Percentiles rank a stretch among this genome's conserved stretches.
These are phyloP conservation scores for Coemansia sp. DNA, from an alignment of 192 early-diverging fungal species.

Conservation along the genomic window DNA sequence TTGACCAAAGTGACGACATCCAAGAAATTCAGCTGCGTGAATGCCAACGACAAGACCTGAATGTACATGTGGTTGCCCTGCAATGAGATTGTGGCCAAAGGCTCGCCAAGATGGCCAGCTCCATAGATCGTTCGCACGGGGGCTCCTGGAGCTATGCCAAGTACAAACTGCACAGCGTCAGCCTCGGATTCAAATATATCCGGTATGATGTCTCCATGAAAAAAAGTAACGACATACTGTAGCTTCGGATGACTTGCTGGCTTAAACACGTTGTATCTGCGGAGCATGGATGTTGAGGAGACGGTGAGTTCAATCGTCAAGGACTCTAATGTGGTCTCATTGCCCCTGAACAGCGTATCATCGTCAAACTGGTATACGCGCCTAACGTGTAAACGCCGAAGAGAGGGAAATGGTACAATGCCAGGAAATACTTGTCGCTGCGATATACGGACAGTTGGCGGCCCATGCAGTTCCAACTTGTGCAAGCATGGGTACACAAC, in stretches of 20 bases:
- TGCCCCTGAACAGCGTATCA: neutral
- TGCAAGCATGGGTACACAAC: neutral
- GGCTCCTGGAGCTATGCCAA: neutral
- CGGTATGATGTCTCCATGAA: neutral
- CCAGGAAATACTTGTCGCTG: neutral
- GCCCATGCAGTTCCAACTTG: neutral
- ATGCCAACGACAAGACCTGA: neutral
- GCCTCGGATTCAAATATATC: neutral
- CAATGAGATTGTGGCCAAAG: neutral
- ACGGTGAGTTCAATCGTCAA: neutral
- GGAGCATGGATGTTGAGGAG: neutral
- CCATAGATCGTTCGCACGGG: neutral
- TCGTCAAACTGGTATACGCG: neutral
- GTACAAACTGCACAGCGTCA: neutral
- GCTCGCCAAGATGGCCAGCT: neutral
- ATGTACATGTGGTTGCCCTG: neutral
- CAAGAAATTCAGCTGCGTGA: neutral
- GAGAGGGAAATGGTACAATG: neutral
- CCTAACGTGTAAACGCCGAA: neutral
- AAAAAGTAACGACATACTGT: neutral
- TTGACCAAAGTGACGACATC: neutral
- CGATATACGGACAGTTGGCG: neutral
- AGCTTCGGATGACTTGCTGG: conserved; percentile 3
- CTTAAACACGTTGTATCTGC: neutral
- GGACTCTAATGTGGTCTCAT: neutral